Evolutionary conservation across 257 asterid species (phyloP).

Genomic region (Primulina eburnea): DNA sequence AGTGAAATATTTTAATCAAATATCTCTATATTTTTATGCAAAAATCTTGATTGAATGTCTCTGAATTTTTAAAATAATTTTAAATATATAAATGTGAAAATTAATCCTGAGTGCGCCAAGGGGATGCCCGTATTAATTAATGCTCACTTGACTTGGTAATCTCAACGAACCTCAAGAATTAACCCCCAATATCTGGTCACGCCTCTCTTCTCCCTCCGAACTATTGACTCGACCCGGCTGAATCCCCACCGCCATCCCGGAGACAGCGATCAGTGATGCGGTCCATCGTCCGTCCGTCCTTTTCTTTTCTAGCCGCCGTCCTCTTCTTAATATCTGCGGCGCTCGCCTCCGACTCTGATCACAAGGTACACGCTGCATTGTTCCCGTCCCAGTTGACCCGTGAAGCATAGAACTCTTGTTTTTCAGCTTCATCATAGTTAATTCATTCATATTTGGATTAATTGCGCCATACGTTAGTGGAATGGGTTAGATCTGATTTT

Average conservation of each 20-base stretch:
- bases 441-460: neutral
- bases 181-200: neutral
- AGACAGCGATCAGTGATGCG: slow-evolving; percentile 36
- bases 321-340: slow-evolving; percentile 34
- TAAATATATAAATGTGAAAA: too few relatives aligned
- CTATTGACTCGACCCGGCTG: slow-evolving; percentile 9
- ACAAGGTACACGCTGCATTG: slow-evolving; percentile 33
- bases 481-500: neutral
- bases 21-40: too few relatives aligned
- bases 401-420: slow-evolving; percentile 21
- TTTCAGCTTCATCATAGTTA: slow-evolving; percentile 20
- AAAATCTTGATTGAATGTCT: too few relatives aligned
- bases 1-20: too few relatives aligned
- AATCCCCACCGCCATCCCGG: slow-evolving; percentile 2
- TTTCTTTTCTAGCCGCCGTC: slow-evolving; percentile 26
- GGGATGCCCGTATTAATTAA: too few relatives aligned
- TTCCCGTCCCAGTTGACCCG: slow-evolving; percentile 13
- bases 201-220: neutral
- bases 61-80: too few relatives aligned
- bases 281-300: slow-evolving; percentile 29
- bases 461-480: neutral
- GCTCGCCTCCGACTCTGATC: slow-evolving; percentile 49
- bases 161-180: neutral
- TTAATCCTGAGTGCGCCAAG: too few relatives aligned
- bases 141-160: neutral